Base-by-base conservation (phyloP, 2,329 filamentous ascomycete species). In the Epichloe brachyelytri region DNA sequence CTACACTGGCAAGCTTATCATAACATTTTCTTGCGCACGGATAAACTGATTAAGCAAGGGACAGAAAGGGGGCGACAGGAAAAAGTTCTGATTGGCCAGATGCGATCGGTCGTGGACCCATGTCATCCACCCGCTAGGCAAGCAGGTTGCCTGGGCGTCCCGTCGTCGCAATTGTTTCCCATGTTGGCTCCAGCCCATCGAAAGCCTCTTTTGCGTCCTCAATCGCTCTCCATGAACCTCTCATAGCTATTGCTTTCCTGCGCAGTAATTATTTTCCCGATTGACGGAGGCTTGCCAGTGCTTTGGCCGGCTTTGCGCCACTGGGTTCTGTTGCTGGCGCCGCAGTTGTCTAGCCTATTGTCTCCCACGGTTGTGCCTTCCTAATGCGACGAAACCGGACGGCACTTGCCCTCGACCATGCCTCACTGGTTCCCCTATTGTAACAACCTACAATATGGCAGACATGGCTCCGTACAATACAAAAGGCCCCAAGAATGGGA, bases 401-500 rank as follows among this genome's bases (percentile, higher is more conserved):
- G 54, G 56, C 56, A 57, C 57, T 54, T 64, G 58, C 59, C 55
- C 46, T 53, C 52, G 56, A 59, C 63, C 56, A 65, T 64, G 64
- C 59, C 57, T 60, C 57, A 62, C 58, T 60, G 56, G 54, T 12
- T 53, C 55, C 15, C 36, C 53, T 57, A 57, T 60, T 58, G 55
- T 62, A 53, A 63, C 43, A 48, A 59, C 39, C 51, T 49, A 57
- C 56, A 65, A 51, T 57, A 65, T 59, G 59, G 62, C 60, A 54
- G 60, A 57, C 20, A 64, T 65, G 62, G 58, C 63, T 49, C 55
- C 57, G 50, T 58, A 59, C 53, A 61, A 59, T 47, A 60, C 59
- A 52, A 63, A 65, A 49, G 61, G 61, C 43, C 51, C 59, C 43
- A 59, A 63, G 50, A 70, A 70, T 60, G 69, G 69, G 58, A 48